phyloP scores from a whole-genome alignment of 129 eudicot species.

The Ambrosia artemisiifolia region DNA sequence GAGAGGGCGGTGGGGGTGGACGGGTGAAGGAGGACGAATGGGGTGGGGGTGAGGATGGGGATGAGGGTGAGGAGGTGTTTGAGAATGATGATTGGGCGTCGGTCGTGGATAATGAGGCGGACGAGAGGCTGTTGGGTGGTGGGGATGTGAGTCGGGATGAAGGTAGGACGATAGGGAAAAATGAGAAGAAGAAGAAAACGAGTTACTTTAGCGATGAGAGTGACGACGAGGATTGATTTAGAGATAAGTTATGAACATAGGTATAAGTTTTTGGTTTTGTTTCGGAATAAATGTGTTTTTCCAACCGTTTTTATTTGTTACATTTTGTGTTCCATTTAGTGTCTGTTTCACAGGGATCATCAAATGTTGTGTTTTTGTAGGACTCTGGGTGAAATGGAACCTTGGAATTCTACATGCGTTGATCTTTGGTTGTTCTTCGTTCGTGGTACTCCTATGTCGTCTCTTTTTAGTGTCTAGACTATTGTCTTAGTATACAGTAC shows the following conservation, averaged over 20 bases:
- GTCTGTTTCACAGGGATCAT: background rate
- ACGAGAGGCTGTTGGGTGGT: conserved; percentile 72
- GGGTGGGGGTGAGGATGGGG: conserved; percentile 46
- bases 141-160: conserved; percentile 30
- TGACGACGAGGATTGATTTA: conserved; percentile 73
- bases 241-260: background rate
- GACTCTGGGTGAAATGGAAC: background rate
- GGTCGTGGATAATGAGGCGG: conserved; percentile 74
- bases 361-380: background rate
- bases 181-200: conserved; percentile 34
- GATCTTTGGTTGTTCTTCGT: background rate
- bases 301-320: background rate
- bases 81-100: conserved; percentile 97
- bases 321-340: background rate
- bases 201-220: conserved; percentile 93
- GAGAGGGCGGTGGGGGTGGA: conserved; percentile 37
- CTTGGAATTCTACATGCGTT: background rate
- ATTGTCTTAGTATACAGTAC: background rate
- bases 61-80: conserved; percentile 48
- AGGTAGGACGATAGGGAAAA: conserved; percentile 37
- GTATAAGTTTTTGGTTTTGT: conserved; percentile 3
- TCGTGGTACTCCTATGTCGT: background rate
- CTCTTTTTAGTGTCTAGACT: background rate
- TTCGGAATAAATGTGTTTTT: background rate
- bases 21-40: conserved; percentile 31